These are phyloP conservation scores for Enterocytospora artemiae DNA, from an alignment of 371 early-diverging fungal genomes.

Conservation along the genomic window DNA sequence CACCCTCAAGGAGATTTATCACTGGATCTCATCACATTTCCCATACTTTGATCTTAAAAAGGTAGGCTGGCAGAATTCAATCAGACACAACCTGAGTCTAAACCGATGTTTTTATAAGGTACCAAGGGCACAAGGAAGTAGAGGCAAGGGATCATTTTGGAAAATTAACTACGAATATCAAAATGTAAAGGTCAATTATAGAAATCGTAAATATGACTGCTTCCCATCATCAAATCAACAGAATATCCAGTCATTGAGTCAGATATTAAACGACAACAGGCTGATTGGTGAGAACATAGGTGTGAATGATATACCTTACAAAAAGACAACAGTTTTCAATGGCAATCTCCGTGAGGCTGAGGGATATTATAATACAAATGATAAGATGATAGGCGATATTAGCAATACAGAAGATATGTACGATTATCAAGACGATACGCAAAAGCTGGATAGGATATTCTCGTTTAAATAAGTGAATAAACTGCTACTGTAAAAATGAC, in stretches of 20 bases:
- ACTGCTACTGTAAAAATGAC: no score
- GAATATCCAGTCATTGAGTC: slow-evolving; percentile 36
- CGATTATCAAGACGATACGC: slow-evolving; percentile 9
- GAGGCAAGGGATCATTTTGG: slow-evolving; percentile 57
- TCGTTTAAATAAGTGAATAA: slow-evolving; percentile 49
- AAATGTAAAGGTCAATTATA: slow-evolving; percentile 30
- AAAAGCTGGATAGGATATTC: slow-evolving; percentile 30
- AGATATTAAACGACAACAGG: slow-evolving; percentile 44
- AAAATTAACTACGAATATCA: slow-evolving; percentile 45
- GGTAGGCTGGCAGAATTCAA: slow-evolving; percentile 58
- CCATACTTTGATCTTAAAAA: slow-evolving; percentile 52
- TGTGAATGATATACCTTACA: slow-evolving; percentile 51
- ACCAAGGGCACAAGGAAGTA: slow-evolving; percentile 36
- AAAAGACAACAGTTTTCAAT: slow-evolving; percentile 51
- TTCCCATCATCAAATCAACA: not conserved
- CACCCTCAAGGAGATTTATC: slow-evolving; percentile 57
- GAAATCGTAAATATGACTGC: slow-evolving; percentile 25
- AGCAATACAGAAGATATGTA: slow-evolving; percentile 1
- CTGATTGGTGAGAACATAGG: slow-evolving; percentile 54
- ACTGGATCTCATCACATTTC: slow-evolving; percentile 50
- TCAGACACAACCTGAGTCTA: slow-evolving; percentile 57
- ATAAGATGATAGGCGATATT: not conserved
- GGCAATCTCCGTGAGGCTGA: slow-evolving; percentile 52
- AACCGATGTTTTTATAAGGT: slow-evolving; percentile 57
- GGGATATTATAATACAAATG: slow-evolving; percentile 1